A percentile compares a stretch with the other conserved stretches of the same genome.
Evolutionary conservation across 2,329 filamentous ascomycete species (phyloP).

Genomic region (Lachnellula cervina): DNA sequence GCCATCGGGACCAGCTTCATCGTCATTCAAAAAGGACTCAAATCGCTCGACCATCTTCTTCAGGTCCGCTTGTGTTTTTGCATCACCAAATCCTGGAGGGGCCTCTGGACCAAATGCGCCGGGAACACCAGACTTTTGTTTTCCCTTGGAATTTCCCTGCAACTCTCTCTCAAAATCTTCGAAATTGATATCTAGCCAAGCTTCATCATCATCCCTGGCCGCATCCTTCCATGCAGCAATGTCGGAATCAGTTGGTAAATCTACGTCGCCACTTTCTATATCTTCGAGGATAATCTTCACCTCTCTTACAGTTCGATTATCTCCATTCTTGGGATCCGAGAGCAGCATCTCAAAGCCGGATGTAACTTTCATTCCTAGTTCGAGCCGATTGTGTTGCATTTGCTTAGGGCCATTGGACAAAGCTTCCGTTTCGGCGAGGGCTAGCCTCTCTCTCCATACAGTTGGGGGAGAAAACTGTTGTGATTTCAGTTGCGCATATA

Average conservation of each 20-base stretch:
- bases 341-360: conserved; percentile 89
- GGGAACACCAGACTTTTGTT: conserved; percentile 26
- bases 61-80: conserved; percentile 66
- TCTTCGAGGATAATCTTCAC: conserved; percentile 71
- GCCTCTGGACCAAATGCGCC: conserved; percentile 26
- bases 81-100: conserved; percentile 56
- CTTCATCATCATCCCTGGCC: conserved; percentile 71
- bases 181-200: conserved; percentile 90
- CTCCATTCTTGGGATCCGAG: conserved; percentile 59
- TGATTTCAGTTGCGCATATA: conserved; percentile 85
- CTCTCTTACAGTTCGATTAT: conserved; percentile 67
- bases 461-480: conserved; percentile 71
- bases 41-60: conserved; percentile 93
- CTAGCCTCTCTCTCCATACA: conserved; percentile 41
- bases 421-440: conserved; percentile 26
- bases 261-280: conserved; percentile 44
- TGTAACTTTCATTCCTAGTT: conserved; percentile 83
- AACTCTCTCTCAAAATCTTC: conserved; percentile 83
- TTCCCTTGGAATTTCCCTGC: conserved; percentile 42
- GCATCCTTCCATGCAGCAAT: conserved; percentile 62
- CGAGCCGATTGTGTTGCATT: conserved; percentile 35
- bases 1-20: conserved; percentile 74
- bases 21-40: conserved; percentile 84
- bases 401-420: conserved; percentile 22
- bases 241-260: conserved; percentile 67